Conservation (phyloP, 2,329 filamentous ascomycete species). For the Ceratocystis destructans region DNA sequence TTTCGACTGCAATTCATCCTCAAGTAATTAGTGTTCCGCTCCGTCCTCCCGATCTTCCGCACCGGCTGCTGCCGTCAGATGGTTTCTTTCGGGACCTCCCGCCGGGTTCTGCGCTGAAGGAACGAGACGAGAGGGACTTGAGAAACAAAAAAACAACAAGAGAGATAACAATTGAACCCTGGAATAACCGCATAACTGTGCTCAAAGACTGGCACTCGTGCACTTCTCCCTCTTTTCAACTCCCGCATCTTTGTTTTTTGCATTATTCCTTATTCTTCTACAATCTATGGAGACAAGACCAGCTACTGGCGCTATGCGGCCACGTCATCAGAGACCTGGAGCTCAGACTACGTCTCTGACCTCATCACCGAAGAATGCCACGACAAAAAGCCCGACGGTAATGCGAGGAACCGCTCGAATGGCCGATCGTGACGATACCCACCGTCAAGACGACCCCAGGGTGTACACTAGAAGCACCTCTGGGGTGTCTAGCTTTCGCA, state of each 20-base stretch:
- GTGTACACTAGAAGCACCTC: background rate
- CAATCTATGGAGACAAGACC: background rate
- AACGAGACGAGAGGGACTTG: background rate
- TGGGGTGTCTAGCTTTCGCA: conserved; percentile 6
- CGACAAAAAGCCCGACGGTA: conserved; percentile 9
- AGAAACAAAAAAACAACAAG: background rate
- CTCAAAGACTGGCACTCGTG: background rate
- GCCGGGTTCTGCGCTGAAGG: conserved; percentile 11
- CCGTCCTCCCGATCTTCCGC: background rate
- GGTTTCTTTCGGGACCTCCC: conserved; percentile 9
- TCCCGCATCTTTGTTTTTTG: background rate
- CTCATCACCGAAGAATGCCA: background rate
- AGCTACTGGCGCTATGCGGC: background rate
- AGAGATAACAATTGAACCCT: background rate
- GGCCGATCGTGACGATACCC: conserved; percentile 10
- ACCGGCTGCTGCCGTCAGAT: conserved; percentile 10
- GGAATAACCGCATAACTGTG: background rate
- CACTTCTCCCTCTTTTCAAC: background rate
- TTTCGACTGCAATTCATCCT: background rate
- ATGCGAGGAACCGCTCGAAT: conserved; percentile 18
- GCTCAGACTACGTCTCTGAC: background rate
- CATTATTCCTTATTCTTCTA: background rate
- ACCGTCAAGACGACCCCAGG: background rate
- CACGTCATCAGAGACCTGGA: background rate
- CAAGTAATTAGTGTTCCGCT: background rate